Base-by-base conservation (phyloP, 1,284 basidiomycete genomes). In the Peniophora sp. region DNA sequence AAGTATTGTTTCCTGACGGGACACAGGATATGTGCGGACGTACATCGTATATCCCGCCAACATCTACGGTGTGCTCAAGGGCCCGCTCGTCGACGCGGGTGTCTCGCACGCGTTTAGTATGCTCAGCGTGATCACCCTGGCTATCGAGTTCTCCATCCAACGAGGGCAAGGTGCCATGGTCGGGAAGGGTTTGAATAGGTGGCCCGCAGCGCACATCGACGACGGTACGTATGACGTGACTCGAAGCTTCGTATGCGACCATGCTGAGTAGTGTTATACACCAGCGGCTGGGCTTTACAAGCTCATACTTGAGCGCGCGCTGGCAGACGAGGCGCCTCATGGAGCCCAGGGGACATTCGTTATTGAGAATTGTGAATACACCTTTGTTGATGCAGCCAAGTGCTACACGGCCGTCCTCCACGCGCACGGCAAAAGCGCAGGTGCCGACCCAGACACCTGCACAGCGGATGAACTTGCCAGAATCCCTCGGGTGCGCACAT, bases 11-110 rank as follows among this genome's bases (percentile, higher is more conserved):
- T 32, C 6, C 11, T 53, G 17, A 32, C 12, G 12, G 6, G 5
- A 38, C 27, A 9, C 49, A 68, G 77, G 70, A 9, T 70, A 67
- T 49, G 69, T 72, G 50, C 69, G 66, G 54, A 68, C 72, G 3
- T 73, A 74, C 56, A 73, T 79, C 47, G 60, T 79, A 49, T 63
- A 74, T 5, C 76, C 75, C 0, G 64, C 70, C 10, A 73, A 70
- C 0, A 73, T 79, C 43, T 79, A 72, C 47, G 77, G 77, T 6
- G 59, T 73, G 3, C 73, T 73, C 2, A 61, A 62, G 3, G 72
- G 73, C 8, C 59, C 67, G 14, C 61, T 79, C 16, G 71, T 73
- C n/a, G 70, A 75, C 27, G 61, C 64, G 2, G 73, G 71, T 1
- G 60, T 79, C 38, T 66, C 72, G 52, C 72, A 79, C 55, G 52